phyloP scores from a whole-genome alignment of 225 moss, liverwort and hornwort species.

The Sphagnum tenellum region DNA sequence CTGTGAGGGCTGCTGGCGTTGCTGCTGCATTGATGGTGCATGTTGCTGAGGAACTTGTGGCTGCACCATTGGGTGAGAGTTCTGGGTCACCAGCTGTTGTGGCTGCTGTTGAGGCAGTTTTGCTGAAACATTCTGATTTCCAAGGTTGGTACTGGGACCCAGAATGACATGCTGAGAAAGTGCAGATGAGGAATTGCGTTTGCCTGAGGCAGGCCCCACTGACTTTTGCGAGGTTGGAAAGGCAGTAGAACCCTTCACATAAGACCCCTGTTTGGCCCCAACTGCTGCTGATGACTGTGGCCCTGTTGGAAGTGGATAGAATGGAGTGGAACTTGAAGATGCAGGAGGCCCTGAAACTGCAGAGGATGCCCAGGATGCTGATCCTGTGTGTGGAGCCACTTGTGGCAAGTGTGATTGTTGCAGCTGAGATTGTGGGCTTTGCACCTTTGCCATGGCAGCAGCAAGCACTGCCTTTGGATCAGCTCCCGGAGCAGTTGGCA shows the following conservation, averaged over 20 bases:
- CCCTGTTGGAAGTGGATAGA: slow-evolving; percentile 25
- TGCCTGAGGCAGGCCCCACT: slow-evolving; percentile 18
- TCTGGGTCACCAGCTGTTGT: slow-evolving; percentile 6
- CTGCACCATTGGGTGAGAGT: slow-evolving; percentile 18
- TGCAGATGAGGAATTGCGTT: slow-evolving; percentile 43
- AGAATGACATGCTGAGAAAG: slow-evolving; percentile 33
- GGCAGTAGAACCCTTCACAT: slow-evolving; percentile 33
- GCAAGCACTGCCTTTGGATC: slow-evolving; percentile 65
- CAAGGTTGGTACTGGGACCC: slow-evolving; percentile 55
- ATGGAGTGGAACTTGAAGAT: slow-evolving; percentile 23
- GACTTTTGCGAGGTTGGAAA: slow-evolving; percentile 39
- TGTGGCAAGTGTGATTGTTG: slow-evolving; percentile 25
- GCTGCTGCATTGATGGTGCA: slow-evolving; percentile 29
- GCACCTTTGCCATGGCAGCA: slow-evolving; percentile 50
- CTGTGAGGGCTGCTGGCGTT: slow-evolving; percentile 31
- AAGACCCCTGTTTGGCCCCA: slow-evolving; percentile 31
- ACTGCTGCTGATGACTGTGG: slow-evolving; percentile 30
- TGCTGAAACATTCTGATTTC: slow-evolving; percentile 28
- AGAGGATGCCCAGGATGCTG: slow-evolving; percentile 19
- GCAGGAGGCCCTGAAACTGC: slow-evolving; percentile 12
- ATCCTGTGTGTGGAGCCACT: slow-evolving; percentile 11
- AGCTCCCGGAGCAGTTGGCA: slow-evolving; percentile 42
- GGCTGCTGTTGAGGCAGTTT: slow-evolving; percentile 32
- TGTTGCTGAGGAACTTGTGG: slow-evolving; percentile 31
- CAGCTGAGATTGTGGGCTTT: slow-evolving; percentile 37